Evolutionary conservation across 192 early-diverging fungal genomes (phyloP).

Genomic region (Linnemannia elongata): DNA sequence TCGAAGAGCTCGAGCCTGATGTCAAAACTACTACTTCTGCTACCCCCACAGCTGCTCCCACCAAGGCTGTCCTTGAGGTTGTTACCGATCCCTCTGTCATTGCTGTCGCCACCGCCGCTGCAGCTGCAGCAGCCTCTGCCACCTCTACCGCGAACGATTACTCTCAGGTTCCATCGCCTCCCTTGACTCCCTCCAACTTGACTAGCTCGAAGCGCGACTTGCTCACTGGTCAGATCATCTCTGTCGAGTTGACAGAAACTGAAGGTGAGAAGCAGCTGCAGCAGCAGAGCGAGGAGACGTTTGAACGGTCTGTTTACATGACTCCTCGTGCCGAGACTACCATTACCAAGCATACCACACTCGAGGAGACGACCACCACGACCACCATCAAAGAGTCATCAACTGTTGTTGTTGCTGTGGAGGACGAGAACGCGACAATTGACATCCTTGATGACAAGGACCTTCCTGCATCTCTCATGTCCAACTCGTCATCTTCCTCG

Average conservation of each 20-base stretch:
- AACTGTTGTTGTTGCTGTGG: not conserved
- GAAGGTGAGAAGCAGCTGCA: not conserved
- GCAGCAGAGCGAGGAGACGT: not conserved
- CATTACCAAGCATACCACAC: not conserved
- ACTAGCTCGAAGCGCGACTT: not conserved
- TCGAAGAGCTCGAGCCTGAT: not conserved
- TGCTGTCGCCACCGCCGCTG: not conserved
- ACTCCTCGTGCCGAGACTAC: conserved; percentile 24
- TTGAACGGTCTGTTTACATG: conserved; percentile 5
- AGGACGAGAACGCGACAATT: conserved; percentile 5
- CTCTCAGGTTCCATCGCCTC: conserved; percentile 45
- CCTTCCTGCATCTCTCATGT: not conserved
- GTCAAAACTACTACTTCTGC: not conserved
- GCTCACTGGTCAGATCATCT: not conserved
- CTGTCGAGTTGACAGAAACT: not conserved
- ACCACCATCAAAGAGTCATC: not conserved
- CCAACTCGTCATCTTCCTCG: not conserved
- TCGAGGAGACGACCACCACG: not conserved
- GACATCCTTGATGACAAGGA: conserved; percentile 5
- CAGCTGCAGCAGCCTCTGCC: not conserved
- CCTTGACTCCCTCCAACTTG: conserved; percentile 29
- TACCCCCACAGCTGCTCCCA: not conserved
- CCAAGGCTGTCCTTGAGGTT: conserved; percentile 19
- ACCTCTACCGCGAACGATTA: not conserved
- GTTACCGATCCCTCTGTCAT: conserved; percentile 2